A percentile compares a stretch with the other conserved stretches of the same genome.
Evolutionary conservation across 495 filamentous ascomycete genomes (phyloP).

Genomic region (Copromyces sp.): DNA sequence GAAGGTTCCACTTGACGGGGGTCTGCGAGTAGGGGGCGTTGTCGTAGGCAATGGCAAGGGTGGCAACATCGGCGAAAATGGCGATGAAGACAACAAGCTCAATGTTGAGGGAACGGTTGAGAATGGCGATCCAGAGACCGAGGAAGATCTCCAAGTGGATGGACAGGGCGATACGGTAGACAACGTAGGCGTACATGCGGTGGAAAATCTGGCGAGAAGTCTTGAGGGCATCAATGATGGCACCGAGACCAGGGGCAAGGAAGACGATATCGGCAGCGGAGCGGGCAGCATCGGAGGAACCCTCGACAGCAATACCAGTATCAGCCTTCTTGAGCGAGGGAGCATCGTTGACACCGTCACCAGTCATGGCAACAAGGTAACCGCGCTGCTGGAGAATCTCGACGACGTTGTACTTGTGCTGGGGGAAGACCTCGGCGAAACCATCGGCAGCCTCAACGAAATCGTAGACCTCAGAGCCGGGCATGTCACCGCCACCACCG

Average conservation of each 20-base stretch:
- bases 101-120: constrained; percentile 74
- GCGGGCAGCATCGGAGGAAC: constrained; percentile 83
- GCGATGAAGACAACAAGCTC: constrained; percentile 86
- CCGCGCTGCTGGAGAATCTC: constrained; percentile 95
- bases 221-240: constrained; percentile 89
- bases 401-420: constrained; percentile 97
- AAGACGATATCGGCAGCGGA: constrained; percentile 93
- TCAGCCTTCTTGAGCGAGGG: constrained; percentile 95
- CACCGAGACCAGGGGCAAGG: constrained; percentile 79
- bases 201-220: constrained; percentile 94
- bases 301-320: constrained; percentile 88
- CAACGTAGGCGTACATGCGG: constrained; percentile 93
- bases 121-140: constrained; percentile 79
- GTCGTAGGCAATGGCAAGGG: constrained; percentile 87
- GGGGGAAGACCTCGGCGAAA: constrained; percentile 92
- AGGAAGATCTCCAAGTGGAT: constrained; percentile 85
- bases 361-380: constrained; percentile 95
- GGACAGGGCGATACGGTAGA: constrained; percentile 89
- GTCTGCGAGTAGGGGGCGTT: constrained; percentile 78
- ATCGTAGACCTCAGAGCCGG: constrained; percentile 85
- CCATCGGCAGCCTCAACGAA: constrained; percentile 93
- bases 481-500: constrained; percentile 80
- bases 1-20: constrained; percentile 90
- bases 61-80: constrained; percentile 91
- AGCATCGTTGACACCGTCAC: constrained; percentile 96